Evolutionary conservation across 768 basidiomycete genomes (phyloP), one percentile per base, ranked within the genome.

Genomic region (Naganishia vaughanmartiniae): DNA sequence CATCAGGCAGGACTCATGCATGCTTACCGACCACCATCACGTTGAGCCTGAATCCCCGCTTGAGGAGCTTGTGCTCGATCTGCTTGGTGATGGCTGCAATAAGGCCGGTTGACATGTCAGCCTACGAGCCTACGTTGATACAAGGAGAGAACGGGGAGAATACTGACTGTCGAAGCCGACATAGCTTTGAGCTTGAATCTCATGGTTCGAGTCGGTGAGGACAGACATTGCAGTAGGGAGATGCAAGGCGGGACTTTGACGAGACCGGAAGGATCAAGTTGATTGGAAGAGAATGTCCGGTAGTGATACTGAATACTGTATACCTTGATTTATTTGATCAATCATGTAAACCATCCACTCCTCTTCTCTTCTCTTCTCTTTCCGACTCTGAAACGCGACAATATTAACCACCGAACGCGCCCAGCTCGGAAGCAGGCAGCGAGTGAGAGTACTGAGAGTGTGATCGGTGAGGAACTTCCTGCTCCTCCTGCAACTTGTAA

Each of bases 21-120:
- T 45, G 77, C 82, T 51, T 75, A 94, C 94, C 95, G 76, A 90
- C 95, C 72, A 92, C 90, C 79, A 98, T 97, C 72, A 96, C 90
- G 79, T 97, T 98, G 87, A 98, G 98, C 85, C 97, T 92, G 86
- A 98, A 98, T 72, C 95, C 95, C 73, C 95, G 89, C 84, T 97
- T 97, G 84, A 98, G 87, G 74, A 97, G 89, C 87, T 97, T 97
- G 87, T 94, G 91, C 86, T 99, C 95, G 76, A 97, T 97, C 83
- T 97, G 95, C 78, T 89, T 87, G 70, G 93, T 95, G 82, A 98
- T 96, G 74, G 90, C 81, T 82, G 63, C 11, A 17, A n/a, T 33
- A 51, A 11, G 21, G 48, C 1, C 39, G 30, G 19, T 4, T 28
- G 46, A 30, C 17, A 45, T 30, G 12, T 36, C 57, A 48, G 67